Conservation (phyloP, 1,139 yeast species). For the Kodamaea plutei region DNA sequence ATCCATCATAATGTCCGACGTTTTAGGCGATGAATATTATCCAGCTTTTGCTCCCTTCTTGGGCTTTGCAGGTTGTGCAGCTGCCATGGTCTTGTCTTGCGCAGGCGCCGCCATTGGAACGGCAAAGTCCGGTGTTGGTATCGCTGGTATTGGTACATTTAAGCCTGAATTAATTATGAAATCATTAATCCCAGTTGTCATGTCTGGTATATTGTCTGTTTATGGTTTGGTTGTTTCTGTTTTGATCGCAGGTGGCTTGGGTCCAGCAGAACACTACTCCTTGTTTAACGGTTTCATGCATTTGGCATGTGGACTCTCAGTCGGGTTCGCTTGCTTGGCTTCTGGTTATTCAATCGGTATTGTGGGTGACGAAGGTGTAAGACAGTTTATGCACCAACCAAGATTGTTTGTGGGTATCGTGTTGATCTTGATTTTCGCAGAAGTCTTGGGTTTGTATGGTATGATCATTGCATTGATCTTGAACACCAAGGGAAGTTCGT, state of each 20-base stretch:
- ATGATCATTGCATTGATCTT: conserved; percentile 86
- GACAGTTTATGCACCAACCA: conserved; percentile 95
- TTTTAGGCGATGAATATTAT: conserved; percentile 51
- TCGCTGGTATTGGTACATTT: conserved; percentile 83
- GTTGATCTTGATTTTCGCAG: conserved; percentile 94
- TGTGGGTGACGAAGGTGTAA: conserved; percentile 98
- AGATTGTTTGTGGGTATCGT: conserved; percentile 92
- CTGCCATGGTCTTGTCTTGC: conserved; percentile 85
- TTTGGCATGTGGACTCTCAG: conserved; percentile 90
- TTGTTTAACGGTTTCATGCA: conserved; percentile 96
- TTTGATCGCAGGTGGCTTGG: conserved; percentile 86
- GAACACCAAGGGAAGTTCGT: conserved; percentile 73
- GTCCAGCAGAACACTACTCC: conserved; percentile 73
- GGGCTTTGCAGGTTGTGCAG: conserved; percentile 93
- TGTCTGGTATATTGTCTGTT: conserved; percentile 97
- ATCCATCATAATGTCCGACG: too few species aligned
- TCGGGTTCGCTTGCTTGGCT: conserved; percentile 94
- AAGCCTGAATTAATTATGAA: conserved; percentile 82
- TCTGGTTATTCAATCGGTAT: conserved; percentile 98
- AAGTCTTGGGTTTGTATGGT: conserved; percentile 95
- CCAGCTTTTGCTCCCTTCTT: conserved; percentile 93
- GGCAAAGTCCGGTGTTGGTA: conserved; percentile 98
- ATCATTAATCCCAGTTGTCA: conserved; percentile 88
- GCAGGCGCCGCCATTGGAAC: conserved; percentile 98
- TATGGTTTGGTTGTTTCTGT: conserved; percentile 96